Evolutionary conservation across 129 eudicot genomes (phyloP).

Genomic region (Chrysanthemum makinoi): DNA sequence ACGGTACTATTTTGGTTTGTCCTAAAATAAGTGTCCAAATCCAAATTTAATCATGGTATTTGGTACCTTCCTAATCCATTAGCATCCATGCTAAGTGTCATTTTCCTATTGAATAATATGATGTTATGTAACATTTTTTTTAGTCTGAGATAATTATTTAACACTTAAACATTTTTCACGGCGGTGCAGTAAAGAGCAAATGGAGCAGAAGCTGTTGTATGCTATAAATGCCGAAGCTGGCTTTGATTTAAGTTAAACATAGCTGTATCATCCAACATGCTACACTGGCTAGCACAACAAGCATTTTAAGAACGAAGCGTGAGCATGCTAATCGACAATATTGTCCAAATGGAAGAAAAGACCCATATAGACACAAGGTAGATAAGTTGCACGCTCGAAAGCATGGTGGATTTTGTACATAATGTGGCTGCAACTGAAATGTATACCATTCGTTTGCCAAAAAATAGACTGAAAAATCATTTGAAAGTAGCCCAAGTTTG

Average conservation of each 20-base stretch:
- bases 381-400: conserved; percentile 5
- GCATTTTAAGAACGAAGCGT: not conserved
- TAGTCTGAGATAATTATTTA: not conserved
- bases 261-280: conserved; percentile 8
- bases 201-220: conserved; percentile 91
- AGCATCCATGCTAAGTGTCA: too few relatives aligned
- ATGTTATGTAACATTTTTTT: not conserved
- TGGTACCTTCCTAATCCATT: too few relatives aligned
- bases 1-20: too few relatives aligned
- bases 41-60: too few relatives aligned
- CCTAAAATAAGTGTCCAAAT: too few relatives aligned
- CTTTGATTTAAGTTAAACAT: conserved; percentile 74
- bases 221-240: conserved; percentile 97
- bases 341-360: conserved; percentile 1
- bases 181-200: conserved; percentile 73
- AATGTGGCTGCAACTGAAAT: conserved; percentile 14
- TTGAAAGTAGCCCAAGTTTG: conserved; percentile 24
- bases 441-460: conserved; percentile 33
- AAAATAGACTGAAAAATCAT: not conserved
- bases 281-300: not conserved
- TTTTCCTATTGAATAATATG: too few relatives aligned
- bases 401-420: conserved; percentile 33
- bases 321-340: conserved; percentile 10
- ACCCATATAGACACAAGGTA: conserved; percentile 19
- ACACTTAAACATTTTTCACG: not conserved